A percentile compares a stretch with the other conserved stretches of the same genome.
These are phyloP conservation scores for Nakazawaea laoshanensis DNA, from an alignment of 805 yeast species.

Conservation along the genomic window DNA sequence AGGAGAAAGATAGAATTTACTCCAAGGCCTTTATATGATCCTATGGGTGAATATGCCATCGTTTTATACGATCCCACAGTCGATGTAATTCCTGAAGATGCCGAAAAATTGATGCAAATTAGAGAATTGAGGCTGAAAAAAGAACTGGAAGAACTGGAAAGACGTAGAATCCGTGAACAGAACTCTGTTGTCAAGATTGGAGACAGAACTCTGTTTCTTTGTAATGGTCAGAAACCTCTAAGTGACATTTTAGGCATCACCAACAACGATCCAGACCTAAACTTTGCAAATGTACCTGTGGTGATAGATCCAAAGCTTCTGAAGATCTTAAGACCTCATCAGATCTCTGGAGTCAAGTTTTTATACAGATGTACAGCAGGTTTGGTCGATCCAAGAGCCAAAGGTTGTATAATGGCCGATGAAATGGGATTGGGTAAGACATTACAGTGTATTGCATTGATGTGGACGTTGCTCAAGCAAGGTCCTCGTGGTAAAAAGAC, in stretches of 20 bases:
- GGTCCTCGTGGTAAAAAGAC: conserved; percentile 80
- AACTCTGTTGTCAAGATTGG: conserved; percentile 9
- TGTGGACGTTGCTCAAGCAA: conserved; percentile 90
- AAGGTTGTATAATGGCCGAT: conserved; percentile 97
- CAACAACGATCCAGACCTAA: conserved; percentile 25
- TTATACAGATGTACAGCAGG: conserved; percentile 89
- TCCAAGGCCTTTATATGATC: conserved; percentile 95
- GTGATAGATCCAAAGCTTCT: conserved; percentile 88
- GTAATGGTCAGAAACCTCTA: conserved; percentile 53
- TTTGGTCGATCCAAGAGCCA: conserved; percentile 68
- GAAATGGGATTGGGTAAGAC: conserved; percentile 96
- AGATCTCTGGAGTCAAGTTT: conserved; percentile 90
- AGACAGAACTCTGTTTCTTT: conserved; percentile 22
- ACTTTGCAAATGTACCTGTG: conserved; percentile 84
- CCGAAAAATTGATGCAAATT: conserved; percentile 15
- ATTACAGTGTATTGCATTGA: conserved; percentile 74
- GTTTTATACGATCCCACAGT: conserved; percentile 94
- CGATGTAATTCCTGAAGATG: conserved; percentile 38
- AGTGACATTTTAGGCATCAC: conserved; percentile 75
- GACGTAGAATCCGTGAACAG: conserved; percentile 5
- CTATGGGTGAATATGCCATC: conserved; percentile 85
- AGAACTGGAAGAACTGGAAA: conserved; percentile 16
- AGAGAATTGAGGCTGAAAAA: conserved; percentile 20
- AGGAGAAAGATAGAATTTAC: conserved; percentile 58
- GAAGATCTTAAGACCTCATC: conserved; percentile 88